These are phyloP conservation scores for Lasiodiplodia sp. DNA, from an alignment of 2,329 filamentous ascomycete genomes.

Conservation along the genomic window DNA sequence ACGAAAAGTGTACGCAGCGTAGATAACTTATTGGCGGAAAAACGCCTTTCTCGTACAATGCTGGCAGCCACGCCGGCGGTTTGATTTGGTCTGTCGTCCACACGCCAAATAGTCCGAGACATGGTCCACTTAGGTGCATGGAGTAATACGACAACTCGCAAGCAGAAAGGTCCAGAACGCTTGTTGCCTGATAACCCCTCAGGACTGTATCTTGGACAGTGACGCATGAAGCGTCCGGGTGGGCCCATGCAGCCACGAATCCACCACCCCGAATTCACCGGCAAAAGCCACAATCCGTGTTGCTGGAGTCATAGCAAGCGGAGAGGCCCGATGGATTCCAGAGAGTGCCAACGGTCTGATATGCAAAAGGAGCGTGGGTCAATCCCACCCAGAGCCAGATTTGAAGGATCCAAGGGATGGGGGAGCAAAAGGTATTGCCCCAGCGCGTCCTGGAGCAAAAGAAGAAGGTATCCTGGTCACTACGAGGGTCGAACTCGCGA, in stretches of 20 bases:
- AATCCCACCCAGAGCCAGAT: not conserved
- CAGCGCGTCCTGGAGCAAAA: not conserved
- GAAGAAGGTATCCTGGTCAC: conserved; percentile 28
- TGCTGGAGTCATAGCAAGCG: not conserved
- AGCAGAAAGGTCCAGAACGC: not conserved
- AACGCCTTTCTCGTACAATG: not conserved
- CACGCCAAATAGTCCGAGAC: not conserved
- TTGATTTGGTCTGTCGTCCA: not conserved
- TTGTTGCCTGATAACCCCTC: not conserved
- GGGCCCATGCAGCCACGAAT: not conserved
- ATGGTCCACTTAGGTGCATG: not conserved
- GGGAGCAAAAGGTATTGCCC: not conserved
- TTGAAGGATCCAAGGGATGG: not conserved
- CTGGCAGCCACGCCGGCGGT: not conserved
- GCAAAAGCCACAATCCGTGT: conserved; percentile 6
- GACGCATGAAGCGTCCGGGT: not conserved
- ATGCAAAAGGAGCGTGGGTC: not conserved
- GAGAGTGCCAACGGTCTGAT: not conserved
- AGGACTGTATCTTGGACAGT: not conserved
- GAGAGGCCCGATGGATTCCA: too few relatives aligned
- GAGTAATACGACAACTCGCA: not conserved
- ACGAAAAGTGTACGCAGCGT: too few relatives aligned
- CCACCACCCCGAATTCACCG: not conserved
- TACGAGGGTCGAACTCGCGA: conserved; percentile 34
- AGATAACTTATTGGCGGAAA: not conserved